Base-by-base conservation (phyloP, 257 asterid species). In the Gynochthodes officinalis region DNA sequence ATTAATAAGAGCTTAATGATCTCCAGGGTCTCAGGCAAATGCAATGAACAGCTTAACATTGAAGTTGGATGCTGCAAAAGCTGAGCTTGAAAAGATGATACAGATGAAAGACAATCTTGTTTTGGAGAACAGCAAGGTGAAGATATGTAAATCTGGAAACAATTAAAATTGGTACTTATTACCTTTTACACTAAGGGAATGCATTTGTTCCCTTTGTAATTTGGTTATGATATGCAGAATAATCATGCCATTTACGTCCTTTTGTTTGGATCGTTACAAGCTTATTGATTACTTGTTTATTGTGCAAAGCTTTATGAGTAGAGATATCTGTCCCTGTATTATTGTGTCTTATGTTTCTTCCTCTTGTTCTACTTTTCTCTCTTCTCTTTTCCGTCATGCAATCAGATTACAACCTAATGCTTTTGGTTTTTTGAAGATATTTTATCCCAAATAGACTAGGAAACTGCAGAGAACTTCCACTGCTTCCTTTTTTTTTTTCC, bases 81-180 rank as follows among this genome's bases (percentile, higher is more conserved):
- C 84, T 70, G 88, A 86, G 76, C 71, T 85, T 63, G 86, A 83
- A 75, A 77, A 76, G 80, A 80, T 89, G 79, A 78, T 77, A 79
- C 86, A 83, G 77, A 78, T 70, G 73, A 89, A 83, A 80, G 68
- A 76, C 27, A 71, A 83, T 73, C 81, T 86, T 79, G 78, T 80
- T 67, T 62, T 73, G 78, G 86, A 87, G 84, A 84, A 85, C 68
- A 53, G 57, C 67, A 75, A 88, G 98, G 98, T 92, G 44, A 69
- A 81, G 74, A 27, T 79, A 77, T 70, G 43, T 46, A 32, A 28
- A 42, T 43, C 28, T 25, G 71, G 39, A 21, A 48, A 33, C 42
- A 66, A 43, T 64, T 65, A 15, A 27, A 15, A 6, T 13, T 32
- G 64, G 43, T 5, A 37, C 33, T 46, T 49, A 72, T 64, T 19